Conservation (phyloP, 805 yeast genomes). For the Yamadazyma olivae region DNA sequence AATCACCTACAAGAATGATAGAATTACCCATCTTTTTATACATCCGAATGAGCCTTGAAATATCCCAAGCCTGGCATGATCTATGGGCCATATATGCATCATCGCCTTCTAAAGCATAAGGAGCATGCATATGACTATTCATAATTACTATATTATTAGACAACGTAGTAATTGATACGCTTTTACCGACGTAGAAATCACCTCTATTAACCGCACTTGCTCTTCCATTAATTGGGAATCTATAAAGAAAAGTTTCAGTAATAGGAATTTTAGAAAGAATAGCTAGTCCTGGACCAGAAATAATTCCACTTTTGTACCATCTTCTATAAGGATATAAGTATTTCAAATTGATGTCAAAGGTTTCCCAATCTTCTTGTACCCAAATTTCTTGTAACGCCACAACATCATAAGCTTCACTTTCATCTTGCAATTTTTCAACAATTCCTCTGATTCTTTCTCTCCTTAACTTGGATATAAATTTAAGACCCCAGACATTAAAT, state of each 20-base stretch:
- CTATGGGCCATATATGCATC: conserved; percentile 89
- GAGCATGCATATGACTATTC: conserved; percentile 97
- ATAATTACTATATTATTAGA: conserved; percentile 68
- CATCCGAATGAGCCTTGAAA: conserved; percentile 61
- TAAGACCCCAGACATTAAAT: conserved; percentile 87
- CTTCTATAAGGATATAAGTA: conserved; percentile 60
- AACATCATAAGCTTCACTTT: conserved; percentile 60
- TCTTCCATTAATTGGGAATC: conserved; percentile 91
- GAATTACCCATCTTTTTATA: conserved; percentile 75
- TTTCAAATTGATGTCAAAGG: conserved; percentile 46
- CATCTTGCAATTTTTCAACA: conserved; percentile 52
- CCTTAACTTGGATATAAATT: conserved; percentile 73
- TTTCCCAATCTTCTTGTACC: conserved; percentile 82
- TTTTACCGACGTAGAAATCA: conserved; percentile 96
- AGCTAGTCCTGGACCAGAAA: conserved; percentile 92
- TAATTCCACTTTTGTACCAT: conserved; percentile 75
- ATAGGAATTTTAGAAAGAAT: conserved; percentile 83
- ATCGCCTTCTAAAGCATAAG: conserved; percentile 73
- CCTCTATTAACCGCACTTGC: conserved; percentile 93
- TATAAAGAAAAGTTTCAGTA: conserved; percentile 68
- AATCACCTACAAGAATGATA: conserved; percentile 87
- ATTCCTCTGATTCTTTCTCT: conserved; percentile 66
- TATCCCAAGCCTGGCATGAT: conserved; percentile 96
- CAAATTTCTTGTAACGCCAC: conserved; percentile 95
- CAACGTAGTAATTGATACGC: conserved; percentile 69